Conservation (phyloP, 2,329 filamentous ascomycete species). For the Helotiales sp. region DNA sequence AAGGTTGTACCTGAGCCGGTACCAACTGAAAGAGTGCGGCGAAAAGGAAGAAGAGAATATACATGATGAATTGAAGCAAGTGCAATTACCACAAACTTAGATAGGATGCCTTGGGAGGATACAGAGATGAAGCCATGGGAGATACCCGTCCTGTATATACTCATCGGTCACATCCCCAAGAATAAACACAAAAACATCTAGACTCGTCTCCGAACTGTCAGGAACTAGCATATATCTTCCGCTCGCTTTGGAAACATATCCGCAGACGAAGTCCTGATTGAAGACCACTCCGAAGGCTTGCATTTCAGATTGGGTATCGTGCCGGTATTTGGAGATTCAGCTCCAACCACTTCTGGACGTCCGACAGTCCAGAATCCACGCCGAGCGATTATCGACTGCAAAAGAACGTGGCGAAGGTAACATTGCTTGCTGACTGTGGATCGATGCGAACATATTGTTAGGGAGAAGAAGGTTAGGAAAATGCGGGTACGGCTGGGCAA, state of each 20-base stretch:
- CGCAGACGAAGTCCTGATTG: background rate
- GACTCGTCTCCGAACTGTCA: background rate
- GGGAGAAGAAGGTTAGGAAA: background rate
- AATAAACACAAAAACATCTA: background rate
- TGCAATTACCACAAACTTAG: background rate
- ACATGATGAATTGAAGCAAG: slow-evolving; percentile 4
- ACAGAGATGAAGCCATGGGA: background rate
- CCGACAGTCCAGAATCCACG: background rate
- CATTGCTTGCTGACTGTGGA: background rate
- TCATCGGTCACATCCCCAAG: background rate
- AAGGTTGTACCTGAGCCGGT: slow-evolving; percentile 20
- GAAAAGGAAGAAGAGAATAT: background rate
- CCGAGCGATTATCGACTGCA: background rate
- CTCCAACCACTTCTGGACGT: too few species aligned
- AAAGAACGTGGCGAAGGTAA: background rate
- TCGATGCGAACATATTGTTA: too few species aligned
- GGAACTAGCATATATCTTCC: background rate
- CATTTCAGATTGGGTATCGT: background rate
- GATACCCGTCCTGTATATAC: background rate
- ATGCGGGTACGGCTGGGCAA: background rate
- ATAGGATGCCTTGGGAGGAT: background rate
- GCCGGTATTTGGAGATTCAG: background rate
- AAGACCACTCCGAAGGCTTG: background rate
- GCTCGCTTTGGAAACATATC: too few species aligned
- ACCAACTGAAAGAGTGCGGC: background rate